A percentile compares a stretch with the other conserved stretches of the same genome.
phyloP scores from a whole-genome alignment of 2,329 filamentous ascomycete genomes.

The Camptophora hylomeconis region DNA sequence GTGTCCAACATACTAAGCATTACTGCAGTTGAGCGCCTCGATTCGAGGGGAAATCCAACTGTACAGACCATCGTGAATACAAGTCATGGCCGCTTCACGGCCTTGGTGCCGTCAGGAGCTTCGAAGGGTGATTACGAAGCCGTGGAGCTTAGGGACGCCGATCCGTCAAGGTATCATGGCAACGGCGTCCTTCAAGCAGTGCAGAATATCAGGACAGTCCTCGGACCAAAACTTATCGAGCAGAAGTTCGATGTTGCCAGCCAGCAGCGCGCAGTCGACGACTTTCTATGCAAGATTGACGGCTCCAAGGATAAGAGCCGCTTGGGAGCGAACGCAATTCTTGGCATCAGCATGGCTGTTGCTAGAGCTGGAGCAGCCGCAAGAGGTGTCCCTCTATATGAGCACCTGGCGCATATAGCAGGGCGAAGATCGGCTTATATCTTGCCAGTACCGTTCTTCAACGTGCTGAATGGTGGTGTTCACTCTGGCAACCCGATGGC shows the following conservation, averaged over 20 bases:
- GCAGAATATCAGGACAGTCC: conserved; percentile 40
- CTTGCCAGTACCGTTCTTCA: conserved; percentile 45
- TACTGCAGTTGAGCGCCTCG: conserved; percentile 19
- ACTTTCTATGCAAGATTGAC: conserved; percentile 41
- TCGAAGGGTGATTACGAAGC: conserved; percentile 25
- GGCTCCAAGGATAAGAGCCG: conserved; percentile 78
- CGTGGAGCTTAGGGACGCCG: conserved; percentile 31
- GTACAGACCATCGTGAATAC: conserved; percentile 22
- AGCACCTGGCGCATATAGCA: conserved; percentile 40
- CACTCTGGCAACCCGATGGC: conserved; percentile 32
- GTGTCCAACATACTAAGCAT: too few relatives aligned
- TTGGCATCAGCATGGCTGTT: conserved; percentile 71
- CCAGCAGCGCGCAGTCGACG: conserved; percentile 41
- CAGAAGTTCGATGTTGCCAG: conserved; percentile 38
- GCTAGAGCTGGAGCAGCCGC: conserved; percentile 46
- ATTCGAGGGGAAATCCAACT: conserved; percentile 25
- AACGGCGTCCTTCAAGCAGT: conserved; percentile 45
- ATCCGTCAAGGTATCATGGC: conserved; percentile 40
- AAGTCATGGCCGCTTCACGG: conserved; percentile 20
- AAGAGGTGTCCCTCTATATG: conserved; percentile 44
- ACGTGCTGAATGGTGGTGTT: conserved; percentile 42
- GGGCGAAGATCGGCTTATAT: conserved; percentile 41
- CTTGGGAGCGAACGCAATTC: conserved; percentile 77
- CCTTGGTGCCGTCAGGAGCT: conserved; percentile 24
- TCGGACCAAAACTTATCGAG: conserved; percentile 42